Percentiles rank a stretch among this genome's conserved stretches.
phyloP scores from a whole-genome alignment of 2,329 filamentous ascomycete genomes.

The Blumeriella jaapii region DNA sequence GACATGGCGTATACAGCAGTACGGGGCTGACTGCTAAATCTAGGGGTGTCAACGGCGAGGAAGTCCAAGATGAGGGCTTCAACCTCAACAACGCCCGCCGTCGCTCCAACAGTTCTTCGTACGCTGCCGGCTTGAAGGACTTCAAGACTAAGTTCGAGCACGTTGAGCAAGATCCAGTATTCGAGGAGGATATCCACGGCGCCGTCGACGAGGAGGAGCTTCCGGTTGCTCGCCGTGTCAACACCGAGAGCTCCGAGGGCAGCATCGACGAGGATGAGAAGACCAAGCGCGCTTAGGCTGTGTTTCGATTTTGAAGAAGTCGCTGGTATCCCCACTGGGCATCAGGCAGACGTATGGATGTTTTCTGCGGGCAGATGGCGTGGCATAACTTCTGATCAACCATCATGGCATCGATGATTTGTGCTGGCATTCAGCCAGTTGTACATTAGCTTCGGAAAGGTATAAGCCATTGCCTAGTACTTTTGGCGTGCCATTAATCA shows the following conservation, averaged over 20 bases:
- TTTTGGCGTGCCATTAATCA: no score
- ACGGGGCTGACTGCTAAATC: constrained; percentile 12
- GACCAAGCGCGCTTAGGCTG: constrained; percentile 29
- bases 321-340: constrained; percentile 12
- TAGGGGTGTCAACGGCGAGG: constrained; percentile 77
- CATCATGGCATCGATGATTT: constrained; percentile 15
- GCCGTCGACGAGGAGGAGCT: constrained; percentile 29
- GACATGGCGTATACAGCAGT: constrained; percentile 2
- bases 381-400: constrained; percentile 17
- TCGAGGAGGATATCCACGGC: constrained; percentile 77
- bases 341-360: constrained; percentile 14
- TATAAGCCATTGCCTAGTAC: constrained; percentile 26
- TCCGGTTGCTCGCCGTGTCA: constrained; percentile 21
- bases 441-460: constrained; percentile 25
- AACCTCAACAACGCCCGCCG: constrained; percentile 78
- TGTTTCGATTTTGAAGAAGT: constrained; percentile 9
- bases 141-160: constrained; percentile 97
- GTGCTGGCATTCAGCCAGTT: constrained; percentile 15
- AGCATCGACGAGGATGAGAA: constrained; percentile 30
- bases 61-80: constrained; percentile 74
- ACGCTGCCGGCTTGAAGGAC: constrained; percentile 56
- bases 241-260: constrained; percentile 25
- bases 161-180: constrained; percentile 79
- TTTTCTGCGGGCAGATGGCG: constrained; percentile 19
- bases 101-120: constrained; percentile 80